Evolutionary conservation across 2,329 filamentous ascomycete species (phyloP), one percentile per base, ranked within the genome.

Genomic region (Ophiostoma australiae): DNA sequence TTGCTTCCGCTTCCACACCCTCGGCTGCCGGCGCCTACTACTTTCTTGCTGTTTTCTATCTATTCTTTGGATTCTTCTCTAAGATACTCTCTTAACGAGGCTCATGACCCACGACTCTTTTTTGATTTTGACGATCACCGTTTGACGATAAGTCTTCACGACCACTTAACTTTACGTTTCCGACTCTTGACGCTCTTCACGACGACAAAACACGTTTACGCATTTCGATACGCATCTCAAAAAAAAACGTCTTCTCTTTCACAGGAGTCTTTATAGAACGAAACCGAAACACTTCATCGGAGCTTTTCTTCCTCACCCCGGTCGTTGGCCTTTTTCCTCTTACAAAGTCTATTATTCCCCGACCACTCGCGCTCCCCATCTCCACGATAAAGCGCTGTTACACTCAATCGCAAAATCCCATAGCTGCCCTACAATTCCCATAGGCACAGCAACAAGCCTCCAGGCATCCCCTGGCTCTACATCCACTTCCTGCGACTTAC

Each of bases 1-100:
- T 67, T 63, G 52, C 70, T 48, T 72, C 69, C 66, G 69, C 39
- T 69, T 69, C 35, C 71, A 61, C 67, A 68, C 39, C 23, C 55
- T 52, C 52, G 66, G 17, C 68, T 69, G 37, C 41, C 63, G 70
- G 61, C 63, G 63, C 70, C 68, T 72, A 70, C 66, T 69, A 17
- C 10, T 65, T 37, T 37, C 23, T 63, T 27, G 4, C 20, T 13
- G 5, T n/a, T 20, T n/a, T 52, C 55, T 37, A 31, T 31, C 27
- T 31, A 1, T 70, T 27, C 35, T 44, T 48, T 68, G 33, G 27
- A 31, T 31, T 31, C 27, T 31, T 31, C 41, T 33, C 33, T 27
- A 37, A 35, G 27, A 11, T 17, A 31, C 41, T 68, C 44, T 39
- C 68, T 63, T 33, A 63, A 41, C 23, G 66, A 67, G 37, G 39